Percentiles rank a stretch among this genome's conserved stretches.
These are phyloP conservation scores for Ophiocordyceps camponoti-rufipedis DNA, from an alignment of 2,329 filamentous ascomycete genomes.

Conservation along the genomic window DNA sequence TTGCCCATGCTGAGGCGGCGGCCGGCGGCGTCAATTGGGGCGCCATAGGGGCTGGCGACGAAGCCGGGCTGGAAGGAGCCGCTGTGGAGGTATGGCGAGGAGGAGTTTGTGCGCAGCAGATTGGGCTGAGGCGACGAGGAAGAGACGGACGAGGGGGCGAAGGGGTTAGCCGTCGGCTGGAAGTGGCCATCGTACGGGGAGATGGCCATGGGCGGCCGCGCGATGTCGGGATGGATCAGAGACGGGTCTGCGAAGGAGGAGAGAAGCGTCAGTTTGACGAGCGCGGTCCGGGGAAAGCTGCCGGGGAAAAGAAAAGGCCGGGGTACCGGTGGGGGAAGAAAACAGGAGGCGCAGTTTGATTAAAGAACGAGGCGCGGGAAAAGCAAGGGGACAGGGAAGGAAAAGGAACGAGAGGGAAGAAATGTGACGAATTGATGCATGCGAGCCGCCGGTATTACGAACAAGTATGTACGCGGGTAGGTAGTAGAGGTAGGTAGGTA, in stretches of 20 bases:
- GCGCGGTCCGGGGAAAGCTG: not conserved
- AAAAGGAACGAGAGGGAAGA: too few species aligned
- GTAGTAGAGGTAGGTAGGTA: too few species aligned
- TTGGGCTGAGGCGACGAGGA: constrained; percentile 31
- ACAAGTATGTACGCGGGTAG: too few species aligned
- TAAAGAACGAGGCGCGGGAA: too few species aligned
- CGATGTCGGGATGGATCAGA: constrained; percentile 36
- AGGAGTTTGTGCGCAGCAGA: constrained; percentile 33
- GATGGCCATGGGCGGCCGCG: constrained; percentile 24
- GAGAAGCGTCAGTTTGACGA: too few species aligned
- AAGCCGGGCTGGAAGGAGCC: constrained; percentile 32
- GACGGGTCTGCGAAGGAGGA: constrained; percentile 28
- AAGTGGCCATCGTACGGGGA: constrained; percentile 29
- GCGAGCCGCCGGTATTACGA: too few species aligned
- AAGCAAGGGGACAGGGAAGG: not conserved
- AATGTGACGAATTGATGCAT: not conserved
- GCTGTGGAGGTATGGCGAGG: constrained; percentile 48
- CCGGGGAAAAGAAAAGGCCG: not conserved
- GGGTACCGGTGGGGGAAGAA: not conserved
- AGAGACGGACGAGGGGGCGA: constrained; percentile 40
- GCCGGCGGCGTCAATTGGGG: constrained; percentile 24
- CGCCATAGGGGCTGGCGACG: constrained; percentile 34
- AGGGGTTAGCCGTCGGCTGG: constrained; percentile 25
- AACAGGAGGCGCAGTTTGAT: not conserved
- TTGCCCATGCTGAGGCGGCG: constrained; percentile 52